A percentile compares a stretch with the other conserved stretches of the same genome.
phyloP scores from a whole-genome alignment of 2,329 filamentous ascomycete species.

The Aspergillus hiratsukae region DNA sequence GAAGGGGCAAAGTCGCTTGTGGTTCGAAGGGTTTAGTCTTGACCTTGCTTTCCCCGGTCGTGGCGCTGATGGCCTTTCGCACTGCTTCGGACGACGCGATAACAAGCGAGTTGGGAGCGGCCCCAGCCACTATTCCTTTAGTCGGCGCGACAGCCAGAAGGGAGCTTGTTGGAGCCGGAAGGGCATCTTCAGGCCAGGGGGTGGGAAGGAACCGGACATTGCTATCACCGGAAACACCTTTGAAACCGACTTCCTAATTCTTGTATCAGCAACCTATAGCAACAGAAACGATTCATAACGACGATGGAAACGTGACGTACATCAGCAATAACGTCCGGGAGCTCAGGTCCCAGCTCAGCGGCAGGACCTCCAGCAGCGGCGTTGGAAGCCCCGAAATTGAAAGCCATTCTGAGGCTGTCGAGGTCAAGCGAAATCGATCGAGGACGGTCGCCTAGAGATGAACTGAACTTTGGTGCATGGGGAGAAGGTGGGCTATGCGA shows the following conservation, averaged over 20 bases:
- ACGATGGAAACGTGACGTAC: conserved; percentile 41
- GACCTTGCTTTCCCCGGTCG: conserved; percentile 51
- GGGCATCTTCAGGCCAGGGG: conserved; percentile 65
- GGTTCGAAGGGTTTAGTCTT: conserved; percentile 69
- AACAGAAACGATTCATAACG: conserved; percentile 1
- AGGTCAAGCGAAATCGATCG: conserved; percentile 37
- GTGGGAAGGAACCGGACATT: conserved; percentile 75
- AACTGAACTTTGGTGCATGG: conserved; percentile 34
- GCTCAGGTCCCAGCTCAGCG: conserved; percentile 57
- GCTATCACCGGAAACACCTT: conserved; percentile 70
- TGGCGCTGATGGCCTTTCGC: conserved; percentile 66
- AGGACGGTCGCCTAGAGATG: conserved; percentile 32
- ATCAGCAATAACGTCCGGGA: conserved; percentile 78
- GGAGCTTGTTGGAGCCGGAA: conserved; percentile 72
- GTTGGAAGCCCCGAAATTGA: conserved; percentile 53
- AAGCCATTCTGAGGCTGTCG: conserved; percentile 53
- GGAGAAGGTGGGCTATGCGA: conserved; percentile 31
- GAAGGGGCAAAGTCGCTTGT: conserved; percentile 66
- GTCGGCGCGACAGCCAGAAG: conserved; percentile 78
- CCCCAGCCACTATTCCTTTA: conserved; percentile 79
- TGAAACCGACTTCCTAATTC: conserved; percentile 70
- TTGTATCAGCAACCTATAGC: conserved; percentile 7
- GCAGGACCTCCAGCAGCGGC: conserved; percentile 37
- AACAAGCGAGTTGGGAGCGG: conserved; percentile 72
- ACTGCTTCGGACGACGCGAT: conserved; percentile 73